phyloP scores from a whole-genome alignment of 129 eudicot species.

The Lonicera japonica region DNA sequence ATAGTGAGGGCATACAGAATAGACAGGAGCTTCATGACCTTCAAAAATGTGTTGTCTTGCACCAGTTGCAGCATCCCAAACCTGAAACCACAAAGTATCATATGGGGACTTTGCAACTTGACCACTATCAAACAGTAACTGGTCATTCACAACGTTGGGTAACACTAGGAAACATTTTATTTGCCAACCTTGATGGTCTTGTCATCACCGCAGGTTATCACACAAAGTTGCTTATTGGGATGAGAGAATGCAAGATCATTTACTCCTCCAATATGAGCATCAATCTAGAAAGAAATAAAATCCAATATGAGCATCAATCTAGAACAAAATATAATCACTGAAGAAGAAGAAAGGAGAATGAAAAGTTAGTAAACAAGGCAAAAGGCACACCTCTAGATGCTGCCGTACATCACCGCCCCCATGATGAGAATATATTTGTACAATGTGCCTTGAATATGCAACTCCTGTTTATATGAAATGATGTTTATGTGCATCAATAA shows the following conservation, averaged over 20 bases:
- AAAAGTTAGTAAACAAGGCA: background rate
- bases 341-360: slow-evolving; percentile 4
- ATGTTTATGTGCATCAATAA: background rate
- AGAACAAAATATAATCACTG: background rate
- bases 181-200: slow-evolving; percentile 69
- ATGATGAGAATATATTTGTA: slow-evolving; percentile 78
- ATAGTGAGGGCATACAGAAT: slow-evolving; percentile 84
- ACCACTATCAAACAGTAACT: background rate
- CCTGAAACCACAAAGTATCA: slow-evolving; percentile 34
- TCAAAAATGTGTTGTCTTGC: slow-evolving; percentile 64
- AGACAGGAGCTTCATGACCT: slow-evolving; percentile 87
- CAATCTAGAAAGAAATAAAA: slow-evolving; percentile 42
- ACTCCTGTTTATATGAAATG: slow-evolving; percentile 43
- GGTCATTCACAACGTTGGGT: background rate
- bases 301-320: slow-evolving; percentile 8
- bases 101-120: background rate
- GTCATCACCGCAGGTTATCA: slow-evolving; percentile 90
- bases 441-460: slow-evolving; percentile 87
- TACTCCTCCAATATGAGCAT: slow-evolving; percentile 93
- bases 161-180: background rate
- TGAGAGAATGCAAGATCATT: slow-evolving; percentile 88
- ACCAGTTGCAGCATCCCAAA: slow-evolving; percentile 78
- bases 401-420: slow-evolving; percentile 67
- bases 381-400: slow-evolving; percentile 56
- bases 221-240: slow-evolving; percentile 88